These are phyloP conservation scores for Nitzschia sp. DNA, from an alignment of 108 stramenopile genomes.

Conservation along the genomic window DNA sequence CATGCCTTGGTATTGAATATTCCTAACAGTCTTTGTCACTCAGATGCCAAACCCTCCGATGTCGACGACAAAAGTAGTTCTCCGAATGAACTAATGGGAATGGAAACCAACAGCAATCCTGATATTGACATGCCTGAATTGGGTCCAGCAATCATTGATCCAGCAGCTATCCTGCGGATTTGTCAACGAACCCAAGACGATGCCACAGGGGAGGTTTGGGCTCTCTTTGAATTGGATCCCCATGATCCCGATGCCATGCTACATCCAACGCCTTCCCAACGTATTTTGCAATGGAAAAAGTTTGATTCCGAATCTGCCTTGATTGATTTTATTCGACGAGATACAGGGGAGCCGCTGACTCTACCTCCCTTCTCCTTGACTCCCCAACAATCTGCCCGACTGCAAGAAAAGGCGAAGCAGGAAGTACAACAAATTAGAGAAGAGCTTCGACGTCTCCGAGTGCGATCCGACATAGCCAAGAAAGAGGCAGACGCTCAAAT, in stretches of 20 bases:
- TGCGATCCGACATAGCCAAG: conserved; percentile 73
- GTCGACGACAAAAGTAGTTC: too few species aligned
- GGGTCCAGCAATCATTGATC: background rate
- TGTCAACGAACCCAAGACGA: conserved; percentile 64
- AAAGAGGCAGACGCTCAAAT: conserved; percentile 79
- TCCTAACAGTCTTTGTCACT: too few species aligned
- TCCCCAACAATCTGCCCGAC: conserved; percentile 71
- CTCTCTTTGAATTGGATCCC: conserved; percentile 70
- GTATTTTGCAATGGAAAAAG: conserved; percentile 67
- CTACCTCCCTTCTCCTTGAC: conserved; percentile 77
- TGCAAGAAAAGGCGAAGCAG: conserved; percentile 61
- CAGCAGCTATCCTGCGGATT: conserved; percentile 57
- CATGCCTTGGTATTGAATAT: too few species aligned
- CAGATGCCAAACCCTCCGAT: too few species aligned
- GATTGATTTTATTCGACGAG: conserved; percentile 75
- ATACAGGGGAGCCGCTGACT: conserved; percentile 82
- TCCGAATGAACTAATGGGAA: background rate
- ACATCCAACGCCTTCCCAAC: conserved; percentile 22
- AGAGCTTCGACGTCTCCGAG: conserved; percentile 85
- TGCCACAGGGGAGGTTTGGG: conserved; percentile 69
- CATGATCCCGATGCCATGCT: conserved; percentile 33
- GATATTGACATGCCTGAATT: conserved; percentile 10
- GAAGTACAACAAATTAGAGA: conserved; percentile 69
- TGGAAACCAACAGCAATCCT: background rate
- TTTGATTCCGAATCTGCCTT: conserved; percentile 72